phyloP scores from a whole-genome alignment of 2,329 filamentous ascomycete genomes.

The Nemania bipapillata region DNA sequence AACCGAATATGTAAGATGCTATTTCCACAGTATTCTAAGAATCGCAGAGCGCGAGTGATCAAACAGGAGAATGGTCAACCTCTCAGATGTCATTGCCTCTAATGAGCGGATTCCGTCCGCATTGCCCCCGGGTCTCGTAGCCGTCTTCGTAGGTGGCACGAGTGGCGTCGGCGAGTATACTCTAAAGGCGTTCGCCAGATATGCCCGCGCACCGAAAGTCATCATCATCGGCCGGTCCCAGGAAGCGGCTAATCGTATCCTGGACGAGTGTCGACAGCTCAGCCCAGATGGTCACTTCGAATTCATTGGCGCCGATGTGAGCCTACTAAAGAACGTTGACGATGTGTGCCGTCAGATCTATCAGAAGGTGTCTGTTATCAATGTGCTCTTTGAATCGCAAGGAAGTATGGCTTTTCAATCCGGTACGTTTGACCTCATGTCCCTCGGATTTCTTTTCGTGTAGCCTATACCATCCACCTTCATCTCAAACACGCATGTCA shows the following conservation, averaged over 20 bases:
- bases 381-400: constrained; percentile 59
- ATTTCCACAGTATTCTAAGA: not conserved
- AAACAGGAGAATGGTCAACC: constrained; percentile 20
- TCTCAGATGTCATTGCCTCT: constrained; percentile 44
- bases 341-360: constrained; percentile 62
- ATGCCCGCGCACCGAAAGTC: constrained; percentile 55
- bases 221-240: constrained; percentile 62
- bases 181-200: constrained; percentile 57
- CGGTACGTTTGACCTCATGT: constrained; percentile 11
- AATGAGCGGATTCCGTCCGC: constrained; percentile 50
- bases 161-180: constrained; percentile 63
- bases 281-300: constrained; percentile 59
- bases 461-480: not conserved
- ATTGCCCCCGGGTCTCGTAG: constrained; percentile 57
- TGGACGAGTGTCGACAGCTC: constrained; percentile 55
- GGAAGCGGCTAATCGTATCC: constrained; percentile 55
- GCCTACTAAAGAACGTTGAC: constrained; percentile 61
- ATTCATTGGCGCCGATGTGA: constrained; percentile 61
- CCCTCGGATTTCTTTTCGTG: not conserved
- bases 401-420: constrained; percentile 29
- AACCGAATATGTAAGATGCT: not conserved
- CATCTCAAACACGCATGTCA: not conserved
- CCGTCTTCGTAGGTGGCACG: constrained; percentile 63
- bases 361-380: constrained; percentile 62
- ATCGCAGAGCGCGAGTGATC: not conserved